Evolutionary conservation across 2,329 filamentous ascomycete genomes (phyloP).

Genomic region (Colletotrichum sp.): DNA sequence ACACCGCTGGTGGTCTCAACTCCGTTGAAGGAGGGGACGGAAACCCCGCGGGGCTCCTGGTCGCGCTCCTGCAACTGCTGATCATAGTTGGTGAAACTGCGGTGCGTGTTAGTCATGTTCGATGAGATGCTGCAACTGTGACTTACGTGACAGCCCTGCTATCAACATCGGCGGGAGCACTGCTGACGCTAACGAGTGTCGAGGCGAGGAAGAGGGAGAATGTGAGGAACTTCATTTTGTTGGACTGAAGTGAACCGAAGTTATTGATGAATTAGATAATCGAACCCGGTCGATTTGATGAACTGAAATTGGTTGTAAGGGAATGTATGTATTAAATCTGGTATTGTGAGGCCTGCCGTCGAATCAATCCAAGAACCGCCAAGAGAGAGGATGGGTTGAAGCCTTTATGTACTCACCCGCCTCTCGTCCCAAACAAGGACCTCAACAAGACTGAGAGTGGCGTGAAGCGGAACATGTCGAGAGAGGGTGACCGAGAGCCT

Average conservation of each 20-base stretch:
- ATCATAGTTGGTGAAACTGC: background rate
- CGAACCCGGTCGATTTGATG: background rate
- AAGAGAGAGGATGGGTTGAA: background rate
- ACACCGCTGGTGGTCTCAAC: constrained; percentile 15
- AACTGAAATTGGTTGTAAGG: background rate
- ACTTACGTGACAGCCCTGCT: constrained; percentile 18
- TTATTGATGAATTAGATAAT: background rate
- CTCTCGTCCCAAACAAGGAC: background rate
- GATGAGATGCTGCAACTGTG: no score
- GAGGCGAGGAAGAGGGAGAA: constrained; percentile 12
- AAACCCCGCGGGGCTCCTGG: constrained; percentile 5
- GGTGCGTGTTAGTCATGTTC: background rate
- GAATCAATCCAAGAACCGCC: background rate
- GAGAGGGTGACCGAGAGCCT: background rate
- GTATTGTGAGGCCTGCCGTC: constrained; percentile 16
- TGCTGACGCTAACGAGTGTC: constrained; percentile 21
- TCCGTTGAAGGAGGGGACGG: constrained; percentile 10
- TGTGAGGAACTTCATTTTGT: constrained; percentile 19
- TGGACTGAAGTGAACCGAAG: constrained; percentile 16
- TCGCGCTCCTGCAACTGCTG: constrained; percentile 11
- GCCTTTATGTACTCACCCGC: background rate
- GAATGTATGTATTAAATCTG: constrained; percentile 16
- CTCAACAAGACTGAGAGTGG: background rate
- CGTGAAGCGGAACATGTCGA: constrained; percentile 9
- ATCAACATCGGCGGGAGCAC: constrained; percentile 15